Conservation (phyloP, 352 stramenopile genomes). For the Phytophthora nicotianae region DNA sequence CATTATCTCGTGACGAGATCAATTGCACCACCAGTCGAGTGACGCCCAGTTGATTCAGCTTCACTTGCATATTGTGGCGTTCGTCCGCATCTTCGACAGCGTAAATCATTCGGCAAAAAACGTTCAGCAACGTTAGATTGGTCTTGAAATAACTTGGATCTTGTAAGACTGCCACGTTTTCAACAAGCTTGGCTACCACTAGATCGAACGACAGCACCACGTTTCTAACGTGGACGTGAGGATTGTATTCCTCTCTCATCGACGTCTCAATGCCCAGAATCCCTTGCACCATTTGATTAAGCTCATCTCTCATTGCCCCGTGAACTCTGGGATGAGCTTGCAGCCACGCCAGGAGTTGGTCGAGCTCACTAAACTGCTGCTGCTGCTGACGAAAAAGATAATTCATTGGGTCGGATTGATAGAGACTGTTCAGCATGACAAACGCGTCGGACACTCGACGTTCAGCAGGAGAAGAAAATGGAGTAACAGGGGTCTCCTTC, state of each 20-base stretch:
- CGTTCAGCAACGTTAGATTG: constrained; percentile 70
- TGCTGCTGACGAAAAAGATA: constrained; percentile 30
- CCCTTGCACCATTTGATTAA: constrained; percentile 74
- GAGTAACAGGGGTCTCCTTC: constrained; percentile 18
- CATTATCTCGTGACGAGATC: constrained; percentile 58
- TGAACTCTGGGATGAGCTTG: constrained; percentile 46
- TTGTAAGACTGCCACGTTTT: constrained; percentile 63
- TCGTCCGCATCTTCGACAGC: constrained; percentile 54
- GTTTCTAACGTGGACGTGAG: constrained; percentile 45
- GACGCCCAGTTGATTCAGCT: constrained; percentile 63
- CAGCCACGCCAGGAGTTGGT: constrained; percentile 51
- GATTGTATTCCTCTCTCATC: constrained; percentile 54
- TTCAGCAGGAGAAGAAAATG: constrained; percentile 17
- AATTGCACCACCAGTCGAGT: constrained; percentile 72
- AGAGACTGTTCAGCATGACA: background rate
- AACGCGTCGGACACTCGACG: constrained; percentile 14
- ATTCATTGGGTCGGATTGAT: constrained; percentile 11
- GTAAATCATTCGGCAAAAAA: constrained; percentile 79
- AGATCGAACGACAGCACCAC: constrained; percentile 66
- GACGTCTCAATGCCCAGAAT: constrained; percentile 61
- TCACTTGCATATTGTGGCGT: constrained; percentile 69
- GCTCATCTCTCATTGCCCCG: constrained; percentile 62
- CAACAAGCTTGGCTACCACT: constrained; percentile 65
- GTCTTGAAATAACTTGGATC: constrained; percentile 65
- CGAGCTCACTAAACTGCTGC: constrained; percentile 52